These are phyloP conservation scores for Vigna angularis DNA, from an alignment of 306 rosid species.

Conservation along the genomic window DNA sequence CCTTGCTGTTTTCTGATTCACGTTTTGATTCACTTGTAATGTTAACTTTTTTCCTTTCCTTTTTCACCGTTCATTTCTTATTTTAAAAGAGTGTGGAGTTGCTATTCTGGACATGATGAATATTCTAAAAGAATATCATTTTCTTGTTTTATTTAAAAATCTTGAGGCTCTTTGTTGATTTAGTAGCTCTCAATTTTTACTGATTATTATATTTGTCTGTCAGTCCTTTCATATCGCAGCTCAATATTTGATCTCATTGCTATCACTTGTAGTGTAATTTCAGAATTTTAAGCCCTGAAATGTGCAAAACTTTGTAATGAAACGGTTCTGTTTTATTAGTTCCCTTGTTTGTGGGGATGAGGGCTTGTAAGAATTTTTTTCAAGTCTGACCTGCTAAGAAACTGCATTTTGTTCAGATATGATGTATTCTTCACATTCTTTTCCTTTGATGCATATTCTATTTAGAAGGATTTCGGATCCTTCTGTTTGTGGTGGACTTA, in stretches of 20 bases:
- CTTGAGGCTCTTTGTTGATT: background rate
- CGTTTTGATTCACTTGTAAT: too few relatives aligned
- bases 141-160: background rate
- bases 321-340: background rate
- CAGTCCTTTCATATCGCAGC: background rate
- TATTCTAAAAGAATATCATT: background rate
- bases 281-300: background rate
- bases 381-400: background rate
- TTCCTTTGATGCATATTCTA: background rate
- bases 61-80: too few relatives aligned
- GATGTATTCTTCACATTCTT: background rate
- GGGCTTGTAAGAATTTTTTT: background rate
- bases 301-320: background rate
- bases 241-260: background rate
- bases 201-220: background rate
- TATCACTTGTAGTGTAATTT: background rate
- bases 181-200: background rate
- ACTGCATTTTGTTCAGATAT: background rate
- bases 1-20: background rate
- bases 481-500: too few relatives aligned
- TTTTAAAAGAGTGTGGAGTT: too few relatives aligned
- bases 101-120: constrained; percentile 1
- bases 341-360: background rate
- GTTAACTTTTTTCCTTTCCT: too few relatives aligned
- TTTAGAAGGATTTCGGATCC: too few relatives aligned